Base-by-base conservation (phyloP, 23 red algal species). In the Chondrus crispus region DNA sequence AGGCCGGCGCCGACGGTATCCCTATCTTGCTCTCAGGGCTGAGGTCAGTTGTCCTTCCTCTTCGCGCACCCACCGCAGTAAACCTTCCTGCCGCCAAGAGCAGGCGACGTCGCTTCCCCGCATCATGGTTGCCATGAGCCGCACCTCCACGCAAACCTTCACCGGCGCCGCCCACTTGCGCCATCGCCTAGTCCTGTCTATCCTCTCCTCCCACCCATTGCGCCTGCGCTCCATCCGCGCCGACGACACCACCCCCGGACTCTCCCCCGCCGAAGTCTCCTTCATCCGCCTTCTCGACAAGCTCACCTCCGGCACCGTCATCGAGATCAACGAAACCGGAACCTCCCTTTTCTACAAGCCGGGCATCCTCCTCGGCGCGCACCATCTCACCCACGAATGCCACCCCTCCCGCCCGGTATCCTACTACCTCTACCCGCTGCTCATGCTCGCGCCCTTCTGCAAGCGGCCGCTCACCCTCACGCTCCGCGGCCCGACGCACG, bases 261-360 rank as follows among this genome's bases (percentile, higher is more conserved):
- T 98, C 18, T 79, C 84, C 2, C 72, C 69, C 40, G 37, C 81
- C 24, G 96, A 98, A 57, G 88, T 98, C 54, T 95, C 91, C 43
- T 87, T 98, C 44, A 81, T 98, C 14, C 87, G 96, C 26, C 91
- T 98, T 2, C 68, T 98, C 13, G 96, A 98, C 90, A 87, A 92
- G 68, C 58, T 98, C 43, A 98, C 96, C 2, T 91, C 80, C 72
- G 96, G 91, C n/a, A 88, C 87, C 39, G 33, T 64, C 22, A 80
- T 98, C 50, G 57, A 95, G 39, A 89, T 98, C 46, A 92, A 98
- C 73, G 90, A 85, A 37, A 92, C 91, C 10, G 88, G 93, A 43
- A 91, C 88, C 46, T 49, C 72, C 36, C 63, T 98, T 7, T 82
- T 33, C 11, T 93, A 91, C 64, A 85, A 57, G 5, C 96, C 96